Evolutionary conservation across 2,329 filamentous ascomycete species (phyloP), one percentile per base, ranked within the genome.

Genomic region (Talaromyces marneffei): DNA sequence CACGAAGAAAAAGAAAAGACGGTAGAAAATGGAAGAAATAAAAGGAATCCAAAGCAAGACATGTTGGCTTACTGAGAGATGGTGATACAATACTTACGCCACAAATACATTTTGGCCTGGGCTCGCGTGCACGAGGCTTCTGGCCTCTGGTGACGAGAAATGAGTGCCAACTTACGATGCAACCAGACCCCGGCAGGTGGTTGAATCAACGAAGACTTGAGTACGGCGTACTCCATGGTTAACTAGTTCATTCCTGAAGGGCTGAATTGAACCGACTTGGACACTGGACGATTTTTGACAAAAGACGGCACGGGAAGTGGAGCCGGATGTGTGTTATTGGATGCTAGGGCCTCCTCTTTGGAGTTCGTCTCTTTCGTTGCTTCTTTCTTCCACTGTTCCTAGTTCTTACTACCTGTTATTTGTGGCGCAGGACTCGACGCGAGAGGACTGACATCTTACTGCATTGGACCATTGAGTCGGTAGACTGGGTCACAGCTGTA

Each of bases 231-330:
- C 16, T 44, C 20, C 20, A n/a, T 14, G 27, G 29, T 14, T 33
- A n/a, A n/a, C n/a, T n/a, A 52, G 27, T 3, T 18, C 25, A 16
- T 39, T 18, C 42, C 42, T 52, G 31, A 31, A 46, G 57, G 16
- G 23, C 44, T 53, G 20, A n/a, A 23, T 16, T 40, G 12, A n/a
- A 29, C 39, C 18, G 39, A 33, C 23, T 57, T n/a, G 1, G 37
- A 18, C 23, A 9, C 20, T 42, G 55, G 29, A 27, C 10, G 27
- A 33, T 20, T 52, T 20, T 50, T 18, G 56, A 57, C 56, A 27
- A 59, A 59, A 33, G 44, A 42, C 44, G 57, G 48, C 25, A 23
- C 57, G 57, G 57, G 18, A 59, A 59, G 57, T 59, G 57, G 57
- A 59, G 57, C 57, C 57, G 57, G 20, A n/a, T 2, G 6, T 10